Base-by-base conservation (phyloP, 1,284 basidiomycete genomes). In the Melampsora americana region DNA sequence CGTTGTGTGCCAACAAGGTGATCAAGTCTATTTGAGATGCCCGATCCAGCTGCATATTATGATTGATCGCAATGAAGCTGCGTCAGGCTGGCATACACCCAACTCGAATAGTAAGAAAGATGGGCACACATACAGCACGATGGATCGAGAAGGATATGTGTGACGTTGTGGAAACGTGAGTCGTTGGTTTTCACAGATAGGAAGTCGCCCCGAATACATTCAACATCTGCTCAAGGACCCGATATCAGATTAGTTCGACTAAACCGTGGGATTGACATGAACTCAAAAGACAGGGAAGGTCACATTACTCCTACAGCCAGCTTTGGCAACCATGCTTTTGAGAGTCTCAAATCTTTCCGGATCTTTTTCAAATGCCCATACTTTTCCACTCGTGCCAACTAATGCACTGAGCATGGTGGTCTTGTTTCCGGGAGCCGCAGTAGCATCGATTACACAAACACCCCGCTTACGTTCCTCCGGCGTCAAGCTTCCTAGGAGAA, bases 341-440 rank as follows among this genome's bases (percentile, higher is more conserved):
- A 97, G 87, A 0, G 92, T 95, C 71, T 86, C 85, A 83, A 90
- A 97, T 5, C 94, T 87, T 68, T 87, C 87, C 62, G 86, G 86
- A 82, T 94, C 92, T 71, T 89, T 86, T 83, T 96, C 94, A 80
- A 95, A 94, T 0, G 94, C 94, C 79, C 72, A 79, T 78, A 92
- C 92, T 84, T 89, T 92, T 78, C 92, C 92, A 80, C 86, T 86
- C 79, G 89, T 90, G 20, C 85, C 82, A 90, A 95, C 92, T 53
- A 98, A 84, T 12, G 94, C 92, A 78, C 91, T 91, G 16, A 99
- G 84, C 83, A 96, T 92, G 5, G 92, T 92, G 0, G 96, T 99
- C 85, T 99, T 99, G 84, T 99, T 99, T 0, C 96, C 96, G 0
- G 95, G 96, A 0, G 96, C 95, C 60, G 95, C 90, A 35, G 95